Evolutionary conservation across 164 flowering plant species (phyloP), one percentile per base, ranked within the genome.

Genomic region (Berberis vulgaris): DNA sequence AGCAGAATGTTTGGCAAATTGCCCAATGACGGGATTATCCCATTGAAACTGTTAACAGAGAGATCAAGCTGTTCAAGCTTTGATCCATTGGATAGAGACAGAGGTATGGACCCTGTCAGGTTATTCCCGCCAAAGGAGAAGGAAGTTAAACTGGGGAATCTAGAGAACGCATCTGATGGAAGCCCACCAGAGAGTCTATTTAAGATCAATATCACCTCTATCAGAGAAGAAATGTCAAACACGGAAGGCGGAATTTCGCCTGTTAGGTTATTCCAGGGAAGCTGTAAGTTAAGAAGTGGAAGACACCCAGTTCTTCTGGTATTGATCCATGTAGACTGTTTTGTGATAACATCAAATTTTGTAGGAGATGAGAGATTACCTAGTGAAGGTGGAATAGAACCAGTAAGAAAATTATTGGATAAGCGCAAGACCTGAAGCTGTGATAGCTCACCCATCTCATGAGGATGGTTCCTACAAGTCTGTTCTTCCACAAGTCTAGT

Each of bases 391-490:
- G 68, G 68, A 13, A 69, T 44, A 44, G 45, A 3, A 42, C 70
- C 70, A 4, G 63, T 57, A 10, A 71, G 59, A 2, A 41, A 9
- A 41, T 75, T 75, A 13, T 66, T 26, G 10, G 63, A n/a, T 2
- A 72, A 53, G 41, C 42, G 38, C 61, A 72, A 60, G 43, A 43
- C 60, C 12, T 44, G 46, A 41, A 75, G 66, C 39, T 61, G 5
- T 2, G 49, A 3, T n/a, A 71, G n/a, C 26, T 6, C 41, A 54
- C 63, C 61, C 26, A 74, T 10, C 7, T 57, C 61, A 45, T 7
- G 43, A 1, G 77, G 12, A 63, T 70, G 41, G 49, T 44, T 46
- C 70, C 70, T 61, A 56, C 26, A 46, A 73, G 9, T 6, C 44
- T 12, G 57, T 74, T 74, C n/a, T 13, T n/a, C 2, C 45, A 39